A percentile compares a stretch with the other conserved stretches of the same genome.
phyloP scores from a whole-genome alignment of 2,329 filamentous ascomycete genomes.

The Alternaria panax region DNA sequence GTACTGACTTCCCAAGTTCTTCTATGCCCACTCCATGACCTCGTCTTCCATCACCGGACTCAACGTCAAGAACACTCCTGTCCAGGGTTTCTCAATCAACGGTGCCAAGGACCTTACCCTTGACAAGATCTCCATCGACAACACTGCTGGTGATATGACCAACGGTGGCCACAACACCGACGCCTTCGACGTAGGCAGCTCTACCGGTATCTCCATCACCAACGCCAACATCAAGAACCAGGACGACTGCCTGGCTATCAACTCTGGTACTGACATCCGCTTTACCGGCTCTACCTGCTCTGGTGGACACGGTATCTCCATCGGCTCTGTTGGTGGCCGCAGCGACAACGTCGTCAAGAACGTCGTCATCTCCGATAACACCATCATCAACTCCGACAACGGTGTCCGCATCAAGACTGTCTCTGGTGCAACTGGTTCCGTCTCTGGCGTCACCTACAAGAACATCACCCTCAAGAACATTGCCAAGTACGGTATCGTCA shows the following conservation, averaged over 20 bases:
- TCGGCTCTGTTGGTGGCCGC: conserved; percentile 66
- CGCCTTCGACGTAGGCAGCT: conserved; percentile 63
- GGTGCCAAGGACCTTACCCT: conserved; percentile 55
- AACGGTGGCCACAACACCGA: conserved; percentile 61
- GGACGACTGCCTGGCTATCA: conserved; percentile 67
- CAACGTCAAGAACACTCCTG: conserved; percentile 63
- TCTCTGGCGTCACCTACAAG: conserved; percentile 57
- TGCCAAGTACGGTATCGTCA: conserved; percentile 59
- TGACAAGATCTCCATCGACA: conserved; percentile 63
- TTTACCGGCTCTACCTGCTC: conserved; percentile 55
- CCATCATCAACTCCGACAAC: conserved; percentile 61
- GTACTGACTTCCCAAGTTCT: conserved; percentile 61
- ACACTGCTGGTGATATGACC: conserved; percentile 60
- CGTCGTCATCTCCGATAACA: conserved; percentile 60
- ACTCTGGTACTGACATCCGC: conserved; percentile 59
- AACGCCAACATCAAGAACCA: conserved; percentile 64
- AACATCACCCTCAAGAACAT: conserved; percentile 57
- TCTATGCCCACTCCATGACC: conserved; percentile 62
- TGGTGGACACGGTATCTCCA: conserved; percentile 65
- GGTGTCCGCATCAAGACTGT: conserved; percentile 67
- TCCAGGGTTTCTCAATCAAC: conserved; percentile 61
- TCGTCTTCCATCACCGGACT: conserved; percentile 59
- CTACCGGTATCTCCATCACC: conserved; percentile 58
- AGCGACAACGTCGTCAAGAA: conserved; percentile 62
- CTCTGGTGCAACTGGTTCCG: conserved; percentile 59